These are phyloP conservation scores for Agaricus blazei DNA, from an alignment of 768 basidiomycete species.

Conservation along the genomic window DNA sequence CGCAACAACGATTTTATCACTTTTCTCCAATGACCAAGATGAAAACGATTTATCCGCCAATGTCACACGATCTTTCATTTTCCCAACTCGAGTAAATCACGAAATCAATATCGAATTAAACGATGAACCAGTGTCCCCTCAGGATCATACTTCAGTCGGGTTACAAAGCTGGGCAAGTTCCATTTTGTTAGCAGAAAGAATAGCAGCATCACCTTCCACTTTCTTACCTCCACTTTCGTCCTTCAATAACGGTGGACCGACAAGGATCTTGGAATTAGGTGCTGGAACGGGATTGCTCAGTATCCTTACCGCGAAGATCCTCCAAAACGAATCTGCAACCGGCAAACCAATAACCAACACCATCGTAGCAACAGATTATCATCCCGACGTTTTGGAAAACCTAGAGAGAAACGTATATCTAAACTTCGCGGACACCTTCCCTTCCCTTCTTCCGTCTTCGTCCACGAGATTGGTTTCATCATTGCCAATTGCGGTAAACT, in stretches of 20 bases:
- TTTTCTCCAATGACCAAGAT: conserved; percentile 39
- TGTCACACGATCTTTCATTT: conserved; percentile 52
- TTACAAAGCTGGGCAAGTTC: conserved; percentile 83
- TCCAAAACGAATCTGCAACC: conserved; percentile 11
- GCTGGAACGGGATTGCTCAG: conserved; percentile 84
- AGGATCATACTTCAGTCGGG: conserved; percentile 77
- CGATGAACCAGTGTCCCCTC: conserved; percentile 57
- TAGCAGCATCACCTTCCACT: conserved; percentile 44
- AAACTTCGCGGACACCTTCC: conserved; percentile 33
- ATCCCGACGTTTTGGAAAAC: conserved; percentile 70
- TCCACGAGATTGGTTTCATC: not conserved
- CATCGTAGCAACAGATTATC: conserved; percentile 74
- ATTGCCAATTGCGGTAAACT: conserved; percentile 34
- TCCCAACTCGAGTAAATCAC: conserved; percentile 18
- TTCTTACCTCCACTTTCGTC: conserved; percentile 17
- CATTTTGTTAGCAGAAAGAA: conserved; percentile 61
- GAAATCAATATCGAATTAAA: conserved; percentile 52
- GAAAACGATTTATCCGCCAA: conserved; percentile 30
- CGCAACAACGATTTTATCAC: conserved; percentile 52
- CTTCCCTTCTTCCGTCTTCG: not conserved
- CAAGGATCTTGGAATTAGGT: conserved; percentile 72
- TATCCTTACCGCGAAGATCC: conserved; percentile 48
- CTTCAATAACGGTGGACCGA: conserved; percentile 5
- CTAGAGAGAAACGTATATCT: conserved; percentile 51
- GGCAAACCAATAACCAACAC: not conserved